These are phyloP conservation scores for Gossypium trilobum DNA, from an alignment of 441 rosid species.

Conservation along the genomic window DNA sequence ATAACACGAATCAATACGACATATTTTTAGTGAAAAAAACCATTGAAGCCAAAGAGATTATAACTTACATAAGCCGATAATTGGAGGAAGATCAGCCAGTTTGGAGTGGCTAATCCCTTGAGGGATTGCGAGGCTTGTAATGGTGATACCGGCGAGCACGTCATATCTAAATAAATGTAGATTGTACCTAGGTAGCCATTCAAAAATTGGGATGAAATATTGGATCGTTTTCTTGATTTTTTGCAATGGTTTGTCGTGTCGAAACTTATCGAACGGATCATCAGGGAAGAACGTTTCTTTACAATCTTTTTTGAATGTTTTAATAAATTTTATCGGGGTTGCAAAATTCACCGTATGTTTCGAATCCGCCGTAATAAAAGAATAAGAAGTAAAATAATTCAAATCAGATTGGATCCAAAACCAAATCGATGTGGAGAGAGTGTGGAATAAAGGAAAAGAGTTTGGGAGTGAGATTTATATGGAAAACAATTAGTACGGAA, in stretches of 20 bases:
- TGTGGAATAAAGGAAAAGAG: not conserved
- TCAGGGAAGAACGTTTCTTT: slow-evolving; percentile 77
- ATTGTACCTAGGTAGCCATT: slow-evolving; percentile 66
- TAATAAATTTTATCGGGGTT: slow-evolving; percentile 33
- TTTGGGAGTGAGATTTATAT: slow-evolving; percentile 3
- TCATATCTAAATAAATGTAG: slow-evolving; percentile 40
- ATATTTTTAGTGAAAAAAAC: not conserved
- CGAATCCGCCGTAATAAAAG: slow-evolving; percentile 3
- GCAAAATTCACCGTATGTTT: slow-evolving; percentile 40
- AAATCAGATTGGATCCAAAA: not conserved
- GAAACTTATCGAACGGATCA: slow-evolving; percentile 57
- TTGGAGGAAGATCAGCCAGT: slow-evolving; percentile 65
- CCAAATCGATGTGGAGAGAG: not conserved
- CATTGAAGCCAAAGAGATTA: not conserved
- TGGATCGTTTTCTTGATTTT: slow-evolving; percentile 29
- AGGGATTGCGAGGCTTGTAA: slow-evolving; percentile 83
- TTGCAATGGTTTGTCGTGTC: slow-evolving; percentile 16
- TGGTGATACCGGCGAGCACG: slow-evolving; percentile 79
- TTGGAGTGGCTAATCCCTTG: slow-evolving; percentile 90
- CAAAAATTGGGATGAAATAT: slow-evolving; percentile 66
- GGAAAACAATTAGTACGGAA: not conserved
- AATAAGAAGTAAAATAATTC: not conserved
- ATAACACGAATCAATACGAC: not conserved
- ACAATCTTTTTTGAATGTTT: slow-evolving; percentile 35
- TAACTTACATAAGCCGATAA: slow-evolving; percentile 68